Percentiles rank a stretch among this genome's conserved stretches.
Evolutionary conservation across 2,329 filamentous ascomycete species (phyloP).

Genomic region (Nothophoma quercina): DNA sequence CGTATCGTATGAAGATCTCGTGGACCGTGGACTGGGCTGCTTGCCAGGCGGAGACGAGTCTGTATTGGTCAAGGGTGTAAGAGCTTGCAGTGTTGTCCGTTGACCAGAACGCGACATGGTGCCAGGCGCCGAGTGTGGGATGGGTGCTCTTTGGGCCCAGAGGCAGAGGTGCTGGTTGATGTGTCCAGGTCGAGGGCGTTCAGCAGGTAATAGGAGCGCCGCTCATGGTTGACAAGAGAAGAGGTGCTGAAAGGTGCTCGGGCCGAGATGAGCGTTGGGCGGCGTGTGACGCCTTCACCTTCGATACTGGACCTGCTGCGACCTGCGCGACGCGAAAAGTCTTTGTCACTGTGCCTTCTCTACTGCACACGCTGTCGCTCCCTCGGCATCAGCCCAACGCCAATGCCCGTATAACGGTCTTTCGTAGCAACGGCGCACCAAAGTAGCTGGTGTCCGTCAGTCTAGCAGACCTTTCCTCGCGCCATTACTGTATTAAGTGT

Average conservation of each 20-base stretch:
- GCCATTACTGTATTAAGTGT: slow-evolving; percentile 34
- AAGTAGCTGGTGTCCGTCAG: slow-evolving; percentile 63
- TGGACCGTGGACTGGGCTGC: slow-evolving; percentile 60
- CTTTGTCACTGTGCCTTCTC: slow-evolving; percentile 11
- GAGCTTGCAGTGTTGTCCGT: slow-evolving; percentile 60
- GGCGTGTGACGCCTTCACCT: slow-evolving; percentile 23
- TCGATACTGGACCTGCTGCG: slow-evolving; percentile 21
- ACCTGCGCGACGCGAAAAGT: slow-evolving; percentile 32
- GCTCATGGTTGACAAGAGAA: slow-evolving; percentile 42
- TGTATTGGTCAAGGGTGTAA: slow-evolving; percentile 71
- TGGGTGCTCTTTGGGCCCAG: slow-evolving; percentile 42
- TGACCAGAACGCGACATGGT: slow-evolving; percentile 65
- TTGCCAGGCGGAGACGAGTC: slow-evolving; percentile 70
- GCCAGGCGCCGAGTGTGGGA: slow-evolving; percentile 69
- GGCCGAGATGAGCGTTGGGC: slow-evolving; percentile 20
- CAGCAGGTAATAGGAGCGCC: slow-evolving; percentile 66
- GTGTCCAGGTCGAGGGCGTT: slow-evolving; percentile 72
- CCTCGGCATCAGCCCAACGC: slow-evolving; percentile 69
- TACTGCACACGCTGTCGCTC: slow-evolving; percentile 51
- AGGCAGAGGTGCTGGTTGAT: slow-evolving; percentile 55
- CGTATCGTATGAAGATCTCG: slow-evolving; percentile 49
- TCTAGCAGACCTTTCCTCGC: slow-evolving; percentile 33
- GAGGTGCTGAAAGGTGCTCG: slow-evolving; percentile 26
- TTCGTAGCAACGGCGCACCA: slow-evolving; percentile 79
- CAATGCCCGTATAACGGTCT: slow-evolving; percentile 82